These are phyloP conservation scores for Pseudoperonospora humuli DNA, from an alignment of 352 stramenopile species.

Conservation along the genomic window DNA sequence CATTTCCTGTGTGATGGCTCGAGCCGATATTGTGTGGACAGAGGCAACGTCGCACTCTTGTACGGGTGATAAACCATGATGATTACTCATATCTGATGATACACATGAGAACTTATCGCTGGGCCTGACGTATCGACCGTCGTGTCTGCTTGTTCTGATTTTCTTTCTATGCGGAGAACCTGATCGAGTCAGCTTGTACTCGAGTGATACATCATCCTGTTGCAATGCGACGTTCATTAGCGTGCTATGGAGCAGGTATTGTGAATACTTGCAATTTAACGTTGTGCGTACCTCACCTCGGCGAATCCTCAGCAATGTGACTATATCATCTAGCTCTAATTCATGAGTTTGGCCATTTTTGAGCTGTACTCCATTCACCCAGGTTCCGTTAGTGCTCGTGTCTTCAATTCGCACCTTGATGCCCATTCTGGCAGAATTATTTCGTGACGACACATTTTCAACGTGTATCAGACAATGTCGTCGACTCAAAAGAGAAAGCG, in stretches of 20 bases:
- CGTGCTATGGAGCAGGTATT: neutral
- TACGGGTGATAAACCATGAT: conserved; percentile 8
- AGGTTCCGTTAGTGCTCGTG: conserved; percentile 63
- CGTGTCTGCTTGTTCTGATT: conserved; percentile 22
- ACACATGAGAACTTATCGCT: conserved; percentile 25
- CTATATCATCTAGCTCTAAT: conserved; percentile 44
- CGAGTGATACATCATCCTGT: conserved; percentile 40
- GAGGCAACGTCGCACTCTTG: conserved; percentile 4
- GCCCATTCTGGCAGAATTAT: conserved; percentile 18
- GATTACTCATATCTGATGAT: conserved; percentile 16
- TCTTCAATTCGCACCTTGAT: conserved; percentile 55
- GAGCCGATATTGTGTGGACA: conserved; percentile 1
- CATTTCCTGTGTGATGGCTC: conserved; percentile 13
- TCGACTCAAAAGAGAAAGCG: conserved; percentile 50
- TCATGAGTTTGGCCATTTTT: conserved; percentile 36
- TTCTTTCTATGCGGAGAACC: too few relatives aligned
- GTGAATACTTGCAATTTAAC: neutral
- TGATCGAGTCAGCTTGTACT: too few relatives aligned
- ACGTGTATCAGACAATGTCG: conserved; percentile 62
- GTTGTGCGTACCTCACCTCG: conserved; percentile 30
- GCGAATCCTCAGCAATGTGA: conserved; percentile 50
- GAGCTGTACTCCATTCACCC: conserved; percentile 46
- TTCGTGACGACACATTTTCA: conserved; percentile 16
- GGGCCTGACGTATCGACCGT: conserved; percentile 26
- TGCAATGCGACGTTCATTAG: neutral